A percentile compares a stretch with the other conserved stretches of the same genome.
Conservation (phyloP, 441 rosid species). For the Syzygium malaccense region DNA sequence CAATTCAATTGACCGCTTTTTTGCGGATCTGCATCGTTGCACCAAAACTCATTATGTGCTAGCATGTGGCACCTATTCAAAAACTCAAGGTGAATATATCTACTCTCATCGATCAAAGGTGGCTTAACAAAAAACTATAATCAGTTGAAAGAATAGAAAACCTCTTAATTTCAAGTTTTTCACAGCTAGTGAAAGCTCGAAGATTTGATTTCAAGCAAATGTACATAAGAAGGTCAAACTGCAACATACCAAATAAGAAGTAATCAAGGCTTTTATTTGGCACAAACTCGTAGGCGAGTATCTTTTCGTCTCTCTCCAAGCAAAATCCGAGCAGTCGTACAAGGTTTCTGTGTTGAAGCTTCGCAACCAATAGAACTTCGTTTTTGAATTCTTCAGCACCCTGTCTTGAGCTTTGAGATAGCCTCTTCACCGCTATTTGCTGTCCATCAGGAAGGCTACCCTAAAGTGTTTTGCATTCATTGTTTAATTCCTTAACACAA, state of each 20-base stretch:
- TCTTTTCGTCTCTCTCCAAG: not conserved
- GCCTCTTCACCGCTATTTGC: not conserved
- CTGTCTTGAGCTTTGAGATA: not conserved
- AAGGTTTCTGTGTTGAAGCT: not conserved
- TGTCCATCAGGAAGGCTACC: not conserved
- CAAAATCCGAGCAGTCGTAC: not conserved
- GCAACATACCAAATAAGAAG: not conserved
- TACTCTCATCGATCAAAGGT: not conserved
- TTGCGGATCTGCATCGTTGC: not conserved
- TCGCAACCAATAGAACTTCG: not conserved
- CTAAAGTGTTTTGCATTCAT: not conserved
- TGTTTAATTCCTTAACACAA: not conserved
- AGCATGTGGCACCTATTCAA: not conserved
- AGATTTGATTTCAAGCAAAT: not conserved
- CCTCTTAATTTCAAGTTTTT: not conserved
- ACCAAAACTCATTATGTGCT: not conserved
- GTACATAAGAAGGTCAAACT: not conserved
- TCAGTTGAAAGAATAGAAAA: rapidly evolving
- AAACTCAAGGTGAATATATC: not conserved
- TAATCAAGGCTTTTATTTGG: not conserved
- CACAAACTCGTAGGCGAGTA: not conserved
- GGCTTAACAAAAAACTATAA: not conserved
- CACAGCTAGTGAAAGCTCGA: rapidly evolving
- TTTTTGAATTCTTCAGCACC: not conserved
- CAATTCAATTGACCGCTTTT: not conserved